Percentiles rank a stretch among this genome's conserved stretches.
phyloP scores from a whole-genome alignment of 441 rosid genomes.

The Mallotus japonicus region DNA sequence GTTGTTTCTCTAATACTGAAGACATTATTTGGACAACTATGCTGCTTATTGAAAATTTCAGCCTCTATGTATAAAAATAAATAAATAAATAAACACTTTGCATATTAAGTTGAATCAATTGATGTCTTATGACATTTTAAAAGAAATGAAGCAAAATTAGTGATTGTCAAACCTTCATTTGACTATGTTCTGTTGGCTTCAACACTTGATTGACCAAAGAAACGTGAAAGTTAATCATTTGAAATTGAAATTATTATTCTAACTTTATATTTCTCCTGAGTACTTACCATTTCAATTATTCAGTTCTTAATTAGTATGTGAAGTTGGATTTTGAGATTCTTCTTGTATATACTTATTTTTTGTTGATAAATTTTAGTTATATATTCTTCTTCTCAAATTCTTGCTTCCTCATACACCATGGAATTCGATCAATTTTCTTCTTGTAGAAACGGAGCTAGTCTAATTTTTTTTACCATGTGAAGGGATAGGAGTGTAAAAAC shows the following conservation, averaged over 20 bases:
- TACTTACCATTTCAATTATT: not conserved
- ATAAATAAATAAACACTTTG: not conserved
- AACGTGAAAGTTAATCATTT: not conserved
- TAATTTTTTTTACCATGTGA: not conserved
- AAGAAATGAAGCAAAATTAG: not conserved
- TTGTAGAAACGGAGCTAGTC: not conserved
- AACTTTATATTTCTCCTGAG: not conserved
- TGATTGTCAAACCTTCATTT: conserved; percentile 1
- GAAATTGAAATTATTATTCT: not conserved
- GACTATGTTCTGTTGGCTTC: not conserved
- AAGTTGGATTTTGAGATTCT: not conserved
- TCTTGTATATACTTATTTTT: not conserved
- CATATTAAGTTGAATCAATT: not conserved
- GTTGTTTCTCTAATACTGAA: conserved; percentile 24
- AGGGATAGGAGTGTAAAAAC: not conserved
- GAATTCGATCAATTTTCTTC: not conserved
- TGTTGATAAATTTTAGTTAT: not conserved
- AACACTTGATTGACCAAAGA: not conserved
- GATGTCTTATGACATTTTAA: not conserved
- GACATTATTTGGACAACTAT: not conserved
- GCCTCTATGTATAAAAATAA: not conserved
- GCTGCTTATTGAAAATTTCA: not conserved
- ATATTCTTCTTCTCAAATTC: not conserved
- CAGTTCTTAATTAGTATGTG: not conserved
- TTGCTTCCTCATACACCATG: not conserved